Evolutionary conservation across 768 basidiomycete species (phyloP).

Genomic region (Mycena pura): DNA sequence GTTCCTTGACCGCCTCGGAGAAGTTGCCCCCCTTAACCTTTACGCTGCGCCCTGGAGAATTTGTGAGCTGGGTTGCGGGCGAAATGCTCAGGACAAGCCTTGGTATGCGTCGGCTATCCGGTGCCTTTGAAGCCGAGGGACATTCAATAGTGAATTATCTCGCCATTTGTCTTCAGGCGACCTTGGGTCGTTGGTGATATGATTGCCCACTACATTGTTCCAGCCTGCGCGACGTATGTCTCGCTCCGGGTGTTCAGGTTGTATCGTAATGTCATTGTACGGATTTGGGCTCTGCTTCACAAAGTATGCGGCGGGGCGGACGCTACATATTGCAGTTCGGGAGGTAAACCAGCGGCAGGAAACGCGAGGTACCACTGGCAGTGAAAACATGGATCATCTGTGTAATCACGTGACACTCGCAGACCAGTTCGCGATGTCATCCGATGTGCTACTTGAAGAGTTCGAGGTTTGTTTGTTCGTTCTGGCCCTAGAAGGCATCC

Average conservation of each 20-base stretch:
- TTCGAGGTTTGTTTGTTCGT: conserved; percentile 72
- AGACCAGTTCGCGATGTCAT: too few species aligned
- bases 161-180: conserved; percentile 50
- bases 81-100: conserved; percentile 45
- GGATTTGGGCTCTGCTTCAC: neutral
- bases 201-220: neutral
- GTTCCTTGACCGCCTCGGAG: conserved; percentile 51
- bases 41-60: conserved; percentile 65
- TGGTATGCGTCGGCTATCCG: conserved; percentile 60
- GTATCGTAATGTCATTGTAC: neutral
- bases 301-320: neutral
- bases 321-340: neutral
- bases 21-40: conserved; percentile 51
- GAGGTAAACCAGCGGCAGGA: conserved; percentile 5
- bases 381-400: conserved; percentile 10
- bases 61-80: conserved; percentile 7
- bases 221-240: neutral
- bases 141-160: conserved; percentile 35
- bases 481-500: conserved; percentile 6
- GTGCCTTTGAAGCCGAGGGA: conserved; percentile 26
- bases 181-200: neutral
- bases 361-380: conserved; percentile 1
- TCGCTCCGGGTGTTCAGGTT: neutral
- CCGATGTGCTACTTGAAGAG: conserved; percentile 81
- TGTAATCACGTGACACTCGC: too few species aligned